Base-by-base conservation (phyloP, 257 asterid genomes). In the Penstemon newberryi region DNA sequence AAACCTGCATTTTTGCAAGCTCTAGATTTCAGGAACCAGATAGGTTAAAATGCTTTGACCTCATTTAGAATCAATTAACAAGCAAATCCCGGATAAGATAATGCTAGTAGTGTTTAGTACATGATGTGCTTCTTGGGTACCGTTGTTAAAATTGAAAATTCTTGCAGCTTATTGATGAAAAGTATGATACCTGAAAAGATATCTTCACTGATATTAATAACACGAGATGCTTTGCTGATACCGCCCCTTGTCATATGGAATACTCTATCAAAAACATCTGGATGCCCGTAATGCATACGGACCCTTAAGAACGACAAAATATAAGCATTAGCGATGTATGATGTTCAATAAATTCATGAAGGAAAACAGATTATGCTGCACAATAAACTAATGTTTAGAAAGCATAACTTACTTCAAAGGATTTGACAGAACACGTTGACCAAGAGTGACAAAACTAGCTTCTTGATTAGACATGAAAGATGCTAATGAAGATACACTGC, bases 241-340 rank as follows among this genome's bases (percentile, higher is more conserved):
- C 97, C 99, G 79, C 99, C 99, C 73, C 99, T 87, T 67, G 96
- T 93, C 72, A 93, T 79, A 76, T 93, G 99, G 79, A 93, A 93
- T 71, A 93, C 73, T 82, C 99, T 90, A 81, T 93, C 99, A 80
- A 93, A 93, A 60, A 93, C 96, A 80, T 93, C 99, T 43, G 99
- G 97, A 83, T 93, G 99, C 54, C 99, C 99, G 79, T 93, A 93
- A 83, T 93, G 99, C 97, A 93, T 90, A 69, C 99, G 99, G 51
- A 91, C 96, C 91, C 97, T 93, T 72, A 75, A 42, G 62, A 79
- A 46, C 33, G 72, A 79, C 43, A 49, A 46, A 62, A 65, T 67
- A 69, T 36, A 52, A 69, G 76, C 56, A 65, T 75, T 36, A 50
- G 39, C 50, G 38, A 54, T 58, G 60, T 37, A 63, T 41, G 43